A percentile compares a stretch with the other conserved stretches of the same genome.
These are phyloP conservation scores for Kernera saxatilis DNA, from an alignment of 345 rosid species.

Conservation along the genomic window DNA sequence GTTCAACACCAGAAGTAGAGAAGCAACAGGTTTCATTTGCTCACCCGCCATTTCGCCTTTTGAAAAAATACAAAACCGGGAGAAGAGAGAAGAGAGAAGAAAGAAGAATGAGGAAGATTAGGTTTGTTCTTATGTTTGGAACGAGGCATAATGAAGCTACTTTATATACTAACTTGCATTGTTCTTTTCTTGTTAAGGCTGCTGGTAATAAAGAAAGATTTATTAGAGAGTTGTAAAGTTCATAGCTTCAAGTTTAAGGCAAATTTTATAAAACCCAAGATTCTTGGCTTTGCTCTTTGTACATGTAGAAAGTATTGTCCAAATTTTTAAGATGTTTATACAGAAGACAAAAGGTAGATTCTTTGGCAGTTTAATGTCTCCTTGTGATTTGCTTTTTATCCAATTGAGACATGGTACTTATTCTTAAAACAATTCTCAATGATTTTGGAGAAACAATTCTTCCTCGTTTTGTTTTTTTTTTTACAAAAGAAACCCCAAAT, in stretches of 20 bases:
- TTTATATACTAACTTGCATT: constrained; percentile 28
- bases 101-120: background rate
- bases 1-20: constrained; percentile 60
- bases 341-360: constrained; percentile 31
- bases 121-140: constrained; percentile 24
- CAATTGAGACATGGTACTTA: constrained; percentile 12
- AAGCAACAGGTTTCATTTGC: constrained; percentile 55
- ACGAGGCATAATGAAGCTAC: constrained; percentile 6
- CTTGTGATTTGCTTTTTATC: constrained; percentile 18
- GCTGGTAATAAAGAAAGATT: constrained; percentile 28
- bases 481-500: background rate
- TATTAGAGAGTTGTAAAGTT: constrained; percentile 55
- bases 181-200: constrained; percentile 87
- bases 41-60: constrained; percentile 42
- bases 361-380: constrained; percentile 24
- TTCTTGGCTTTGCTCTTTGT: constrained; percentile 37
- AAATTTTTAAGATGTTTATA: constrained; percentile 22
- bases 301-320: constrained; percentile 23
- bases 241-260: constrained; percentile 61
- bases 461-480: background rate
- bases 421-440: constrained; percentile 7
- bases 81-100: constrained; percentile 10
- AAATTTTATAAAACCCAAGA: constrained; percentile 10
- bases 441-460: background rate
- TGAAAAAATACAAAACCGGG: background rate